These are phyloP conservation scores for Pleoardoris graminearum DNA, from an alignment of 2,329 filamentous ascomycete genomes.

Conservation along the genomic window DNA sequence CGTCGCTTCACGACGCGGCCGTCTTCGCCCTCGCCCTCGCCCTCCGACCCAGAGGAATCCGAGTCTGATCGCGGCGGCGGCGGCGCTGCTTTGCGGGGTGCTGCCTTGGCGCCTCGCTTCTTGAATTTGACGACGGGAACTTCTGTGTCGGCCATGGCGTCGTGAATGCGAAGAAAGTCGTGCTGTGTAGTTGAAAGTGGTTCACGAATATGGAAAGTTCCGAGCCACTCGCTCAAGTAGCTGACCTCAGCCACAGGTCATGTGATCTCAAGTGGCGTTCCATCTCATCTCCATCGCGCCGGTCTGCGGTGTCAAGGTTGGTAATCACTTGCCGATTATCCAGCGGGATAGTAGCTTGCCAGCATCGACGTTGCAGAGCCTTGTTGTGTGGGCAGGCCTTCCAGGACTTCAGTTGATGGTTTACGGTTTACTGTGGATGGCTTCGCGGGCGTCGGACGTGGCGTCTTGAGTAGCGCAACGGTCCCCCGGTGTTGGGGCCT, in stretches of 20 bases:
- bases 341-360: not conserved
- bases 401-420: not conserved
- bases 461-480: not conserved
- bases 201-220: conserved; percentile 23
- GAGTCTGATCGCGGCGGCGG: conserved; percentile 64
- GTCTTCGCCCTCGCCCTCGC: conserved; percentile 65
- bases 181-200: not conserved
- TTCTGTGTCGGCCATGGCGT: conserved; percentile 24
- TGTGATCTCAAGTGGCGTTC: conserved; percentile 2
- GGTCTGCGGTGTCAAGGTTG: not conserved
- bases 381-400: not conserved
- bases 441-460: too few relatives aligned
- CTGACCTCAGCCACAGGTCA: not conserved
- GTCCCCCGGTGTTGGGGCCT: not conserved
- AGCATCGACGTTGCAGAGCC: not conserved
- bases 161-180: conserved; percentile 7
- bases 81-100: conserved; percentile 79
- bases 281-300: not conserved
- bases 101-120: conserved; percentile 77
- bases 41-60: conserved; percentile 73
- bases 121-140: conserved; percentile 75
- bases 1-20: conserved; percentile 79
- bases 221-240: conserved; percentile 17
- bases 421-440: too few relatives aligned
- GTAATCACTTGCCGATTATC: not conserved